Evolutionary conservation across 139 green algal genomes (phyloP), one percentile per base, ranked within the genome.

Genomic region (Picochlorum costavermella): DNA sequence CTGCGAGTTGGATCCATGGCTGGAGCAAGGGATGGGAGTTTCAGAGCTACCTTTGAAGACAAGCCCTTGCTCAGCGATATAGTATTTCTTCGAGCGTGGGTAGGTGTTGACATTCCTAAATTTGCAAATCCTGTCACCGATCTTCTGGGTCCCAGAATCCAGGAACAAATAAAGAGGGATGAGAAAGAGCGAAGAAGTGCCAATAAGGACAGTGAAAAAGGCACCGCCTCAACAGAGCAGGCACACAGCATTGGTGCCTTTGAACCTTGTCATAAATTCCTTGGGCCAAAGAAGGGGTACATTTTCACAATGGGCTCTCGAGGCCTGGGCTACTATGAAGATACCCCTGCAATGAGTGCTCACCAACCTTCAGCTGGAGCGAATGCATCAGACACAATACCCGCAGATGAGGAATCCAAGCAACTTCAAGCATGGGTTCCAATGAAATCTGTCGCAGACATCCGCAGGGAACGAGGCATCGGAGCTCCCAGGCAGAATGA

Each of bases 111-210:
- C 25, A 67, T 99, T 37, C 93, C 94, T 3, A 82, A 80, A 45
- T 88, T 95, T 64, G 90, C 83, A 86, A 96, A 96, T 83, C 88
- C 89, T 12, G 83, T 98, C 33, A 96, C 86, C 49, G 88, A 93
- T 73, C 76, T 96, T 61, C 78, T 98, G 36, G 76, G 66, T 29
- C 76, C 77, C 8, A 37, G 29, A 31, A 69, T 29, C 28, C 28
- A 50, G 37, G 29, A 12, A 23, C 28, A 9, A n/a, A 28, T 37
- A 0, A 51, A 67, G 4, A 29, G 58, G 13, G 48, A 40, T 40
- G 33, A 40, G 33, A 40, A 40, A 13, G n/a, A 61, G 31, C 16
- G 67, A 26, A 43, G 50, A 37, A 43, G 11, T 6, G 11, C 31
- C 37, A 55, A 43, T 37, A 68, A 20, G 6, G 40, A 28, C 4